These are phyloP conservation scores for Lactarius sp. DNA, from an alignment of 768 basidiomycete species.

Conservation along the genomic window DNA sequence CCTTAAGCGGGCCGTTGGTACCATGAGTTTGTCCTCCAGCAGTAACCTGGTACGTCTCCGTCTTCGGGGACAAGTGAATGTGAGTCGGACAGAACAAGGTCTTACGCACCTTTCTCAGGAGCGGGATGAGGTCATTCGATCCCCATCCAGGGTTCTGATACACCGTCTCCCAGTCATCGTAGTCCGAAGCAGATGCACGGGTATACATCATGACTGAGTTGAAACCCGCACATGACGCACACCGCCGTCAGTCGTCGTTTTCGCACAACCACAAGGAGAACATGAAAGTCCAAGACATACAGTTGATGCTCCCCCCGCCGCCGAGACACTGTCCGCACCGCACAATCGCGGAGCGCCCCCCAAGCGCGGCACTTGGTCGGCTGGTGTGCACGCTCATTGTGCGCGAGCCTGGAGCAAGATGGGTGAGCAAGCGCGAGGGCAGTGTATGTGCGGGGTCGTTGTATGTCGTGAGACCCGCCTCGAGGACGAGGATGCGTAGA, in stretches of 20 bases:
- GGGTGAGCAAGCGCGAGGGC: conserved; percentile 46
- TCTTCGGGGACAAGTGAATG: conserved; percentile 24
- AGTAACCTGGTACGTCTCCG: conserved; percentile 38
- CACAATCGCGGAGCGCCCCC: conserved; percentile 42
- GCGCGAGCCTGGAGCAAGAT: conserved; percentile 37
- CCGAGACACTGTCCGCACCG: conserved; percentile 50
- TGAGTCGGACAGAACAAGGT: neutral
- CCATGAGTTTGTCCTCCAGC: conserved; percentile 40
- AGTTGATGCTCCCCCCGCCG: conserved; percentile 59
- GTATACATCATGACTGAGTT: conserved; percentile 41
- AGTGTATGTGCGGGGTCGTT: conserved; percentile 46
- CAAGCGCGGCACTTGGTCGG: conserved; percentile 40
- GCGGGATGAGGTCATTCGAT: conserved; percentile 50
- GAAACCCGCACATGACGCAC: neutral
- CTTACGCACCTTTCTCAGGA: conserved; percentile 48
- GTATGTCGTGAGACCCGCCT: conserved; percentile 50
- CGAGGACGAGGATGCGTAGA: conserved; percentile 56
- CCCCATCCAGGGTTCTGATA: conserved; percentile 59
- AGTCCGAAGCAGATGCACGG: conserved; percentile 57
- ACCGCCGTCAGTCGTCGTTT: neutral
- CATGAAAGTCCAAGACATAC: conserved; percentile 27
- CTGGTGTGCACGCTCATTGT: conserved; percentile 42
- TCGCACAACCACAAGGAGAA: neutral
- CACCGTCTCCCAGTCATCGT: conserved; percentile 53
- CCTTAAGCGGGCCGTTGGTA: conserved; percentile 40